Percentiles rank a stretch among this genome's conserved stretches.
phyloP scores from a whole-genome alignment of 768 basidiomycete genomes.

The Daedaleopsis sinensis region DNA sequence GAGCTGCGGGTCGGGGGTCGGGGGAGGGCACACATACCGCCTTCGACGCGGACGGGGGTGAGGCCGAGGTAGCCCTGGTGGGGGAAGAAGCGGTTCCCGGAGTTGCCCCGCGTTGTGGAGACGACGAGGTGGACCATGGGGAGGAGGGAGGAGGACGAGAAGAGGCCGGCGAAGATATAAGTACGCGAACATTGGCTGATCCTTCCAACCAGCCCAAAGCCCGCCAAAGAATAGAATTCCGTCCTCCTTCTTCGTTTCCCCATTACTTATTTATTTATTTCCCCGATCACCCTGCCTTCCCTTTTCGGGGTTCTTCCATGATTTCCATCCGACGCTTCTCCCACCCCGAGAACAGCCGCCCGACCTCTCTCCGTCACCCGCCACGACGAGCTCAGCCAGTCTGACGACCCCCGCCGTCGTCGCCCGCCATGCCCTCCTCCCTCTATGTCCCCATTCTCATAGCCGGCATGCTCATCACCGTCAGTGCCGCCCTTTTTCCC shows the following conservation, averaged over 20 bases:
- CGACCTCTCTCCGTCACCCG: neutral
- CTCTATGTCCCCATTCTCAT: constrained; percentile 80
- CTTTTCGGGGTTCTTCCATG: constrained; percentile 1
- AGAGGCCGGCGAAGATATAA: constrained; percentile 26
- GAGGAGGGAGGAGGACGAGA: constrained; percentile 24
- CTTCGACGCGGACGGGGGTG: constrained; percentile 78
- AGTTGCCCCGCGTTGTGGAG: constrained; percentile 67
- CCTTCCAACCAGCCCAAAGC: constrained; percentile 8
- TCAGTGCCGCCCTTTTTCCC: constrained; percentile 32
- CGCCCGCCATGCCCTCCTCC: constrained; percentile 60
- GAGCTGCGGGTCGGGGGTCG: neutral
- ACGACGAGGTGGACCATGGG: constrained; percentile 73
- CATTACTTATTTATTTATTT: constrained; percentile 16
- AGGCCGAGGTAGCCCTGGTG: constrained; percentile 79
- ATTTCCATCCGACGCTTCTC: constrained; percentile 6
- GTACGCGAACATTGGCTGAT: constrained; percentile 68
- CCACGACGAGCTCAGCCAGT: neutral
- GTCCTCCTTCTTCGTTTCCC: constrained; percentile 4
- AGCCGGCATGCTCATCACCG: constrained; percentile 91
- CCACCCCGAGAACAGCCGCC: neutral
- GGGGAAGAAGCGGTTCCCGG: constrained; percentile 73
- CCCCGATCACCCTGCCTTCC: constrained; percentile 11
- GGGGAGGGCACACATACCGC: constrained; percentile 50
- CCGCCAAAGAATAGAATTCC: constrained; percentile 12
- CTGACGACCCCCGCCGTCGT: constrained; percentile 35